These are phyloP conservation scores for Xylariales sp. DNA, from an alignment of 2,329 filamentous ascomycete species.

Conservation along the genomic window DNA sequence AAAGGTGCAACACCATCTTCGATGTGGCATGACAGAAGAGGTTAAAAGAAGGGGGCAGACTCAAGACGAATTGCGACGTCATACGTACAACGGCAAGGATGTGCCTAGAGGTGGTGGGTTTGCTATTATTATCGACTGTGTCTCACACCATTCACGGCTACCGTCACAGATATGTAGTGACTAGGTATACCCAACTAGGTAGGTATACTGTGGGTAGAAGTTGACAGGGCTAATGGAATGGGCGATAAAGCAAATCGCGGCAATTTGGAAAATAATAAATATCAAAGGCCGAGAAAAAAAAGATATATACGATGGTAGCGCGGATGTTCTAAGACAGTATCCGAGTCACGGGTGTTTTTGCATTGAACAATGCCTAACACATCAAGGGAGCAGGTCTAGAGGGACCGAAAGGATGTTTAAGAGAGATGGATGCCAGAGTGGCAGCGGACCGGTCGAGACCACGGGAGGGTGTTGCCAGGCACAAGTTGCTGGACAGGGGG, in stretches of 20 bases:
- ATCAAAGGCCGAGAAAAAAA: too few species aligned
- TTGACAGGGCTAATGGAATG: background rate
- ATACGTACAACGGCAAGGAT: constrained; percentile 41
- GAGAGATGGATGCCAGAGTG: background rate
- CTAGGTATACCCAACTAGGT: background rate
- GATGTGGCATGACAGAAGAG: constrained; percentile 25
- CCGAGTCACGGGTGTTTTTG: constrained; percentile 10
- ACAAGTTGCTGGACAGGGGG: background rate
- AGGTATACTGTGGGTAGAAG: background rate
- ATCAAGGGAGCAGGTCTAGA: background rate
- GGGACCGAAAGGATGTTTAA: constrained; percentile 6
- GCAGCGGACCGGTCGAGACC: constrained; percentile 19
- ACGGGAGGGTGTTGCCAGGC: background rate
- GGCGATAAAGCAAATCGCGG: background rate
- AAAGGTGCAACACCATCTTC: constrained; percentile 13
- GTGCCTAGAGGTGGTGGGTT: constrained; percentile 14
- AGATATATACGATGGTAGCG: background rate
- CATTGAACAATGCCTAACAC: background rate
- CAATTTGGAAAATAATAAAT: too few species aligned
- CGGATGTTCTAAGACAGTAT: constrained; percentile 9
- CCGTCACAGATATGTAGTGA: constrained; percentile 1
- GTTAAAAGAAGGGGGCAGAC: constrained; percentile 35
- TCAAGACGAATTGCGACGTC: constrained; percentile 41
- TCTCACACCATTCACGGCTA: constrained; percentile 11
- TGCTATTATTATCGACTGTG: constrained; percentile 1